Evolutionary conservation across 2,329 filamentous ascomycete species (phyloP).

Genomic region (Scleromitrula shiraiana): DNA sequence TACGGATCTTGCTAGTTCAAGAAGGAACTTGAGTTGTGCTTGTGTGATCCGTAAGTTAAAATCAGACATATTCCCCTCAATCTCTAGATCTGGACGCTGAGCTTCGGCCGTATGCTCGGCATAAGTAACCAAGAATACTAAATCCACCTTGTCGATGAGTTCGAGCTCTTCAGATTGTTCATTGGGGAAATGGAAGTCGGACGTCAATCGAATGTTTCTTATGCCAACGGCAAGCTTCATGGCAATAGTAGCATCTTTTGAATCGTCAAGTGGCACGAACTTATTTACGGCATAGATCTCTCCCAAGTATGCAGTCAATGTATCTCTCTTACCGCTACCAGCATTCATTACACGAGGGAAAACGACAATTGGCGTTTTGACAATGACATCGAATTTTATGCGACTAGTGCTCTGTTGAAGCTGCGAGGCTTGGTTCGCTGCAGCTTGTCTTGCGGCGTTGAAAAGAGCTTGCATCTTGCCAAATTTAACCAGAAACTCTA

Average conservation of each 20-base stretch:
- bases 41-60: conserved; percentile 86
- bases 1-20: conserved; percentile 81
- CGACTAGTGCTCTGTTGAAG: conserved; percentile 84
- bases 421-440: conserved; percentile 86
- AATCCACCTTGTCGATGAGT: conserved; percentile 93
- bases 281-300: conserved; percentile 97
- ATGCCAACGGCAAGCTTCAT: conserved; percentile 91
- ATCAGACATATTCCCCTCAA: conserved; percentile 86
- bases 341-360: conserved; percentile 75
- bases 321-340: conserved; percentile 64
- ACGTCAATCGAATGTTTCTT: conserved; percentile 83
- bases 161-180: conserved; percentile 76
- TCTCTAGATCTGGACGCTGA: conserved; percentile 82
- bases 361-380: conserved; percentile 92
- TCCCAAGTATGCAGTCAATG: conserved; percentile 86
- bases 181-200: conserved; percentile 72
- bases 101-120: conserved; percentile 72
- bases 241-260: conserved; percentile 61
- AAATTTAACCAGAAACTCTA: conserved; percentile 97
- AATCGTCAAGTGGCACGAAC: conserved; percentile 78
- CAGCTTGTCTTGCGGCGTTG: conserved; percentile 91
- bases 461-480: conserved; percentile 99
- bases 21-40: conserved; percentile 79
- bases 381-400: conserved; percentile 86
- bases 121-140: conserved; percentile 88